Evolutionary conservation across 2,329 filamentous ascomycete genomes (phyloP), one percentile per base, ranked within the genome.

Genomic region (Botrytis medusae): DNA sequence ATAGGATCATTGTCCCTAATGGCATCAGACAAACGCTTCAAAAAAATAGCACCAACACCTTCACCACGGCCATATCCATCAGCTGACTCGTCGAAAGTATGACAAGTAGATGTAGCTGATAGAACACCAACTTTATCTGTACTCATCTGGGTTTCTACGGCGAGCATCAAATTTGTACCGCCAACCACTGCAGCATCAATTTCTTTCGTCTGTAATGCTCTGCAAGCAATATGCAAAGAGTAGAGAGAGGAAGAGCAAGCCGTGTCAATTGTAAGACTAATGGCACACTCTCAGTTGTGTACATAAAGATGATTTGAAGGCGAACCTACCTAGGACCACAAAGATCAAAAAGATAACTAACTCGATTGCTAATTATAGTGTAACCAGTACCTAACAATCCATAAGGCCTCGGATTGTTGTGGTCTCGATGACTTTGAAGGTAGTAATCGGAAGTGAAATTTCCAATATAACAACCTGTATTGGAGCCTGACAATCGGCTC

Each of bases 281-380:
- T 29, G 8, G 16, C 12, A 40, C 14, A n/a, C 34, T 12, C 42
- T 72, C 44, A 44, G 61, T 54, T 51, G 4, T 60, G 16, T 32
- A 32, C 9, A 85, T 86, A 44, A 85, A 88, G 79, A 87, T 89
- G 34, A 86, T 87, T 1, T 87, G 89, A 71, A 89, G 86, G 20
- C 89, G 79, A 0, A 86, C 88, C 79, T 89, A 83, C 75, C 86
- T 88, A 86, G 86, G 71, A 14, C 71, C 71, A 37, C 64, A 60
- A 16, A 72, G 64, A 51, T 72, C 67, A 42, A 62, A 69, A 22
- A 59, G n/a, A 69, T 72, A 68, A 12, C 63, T 59, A 8, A 72
- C 63, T 51, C 82, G 76, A 42, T 83, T 83, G 20, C 67, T 70
- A 4, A 75, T 67, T 34, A 75, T 74, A 9, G n/a, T 63, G 34